Evolutionary conservation across 495 filamentous ascomycete species (phyloP), one percentile per base, ranked within the genome.

Genomic region (Podospora appendiculata): DNA sequence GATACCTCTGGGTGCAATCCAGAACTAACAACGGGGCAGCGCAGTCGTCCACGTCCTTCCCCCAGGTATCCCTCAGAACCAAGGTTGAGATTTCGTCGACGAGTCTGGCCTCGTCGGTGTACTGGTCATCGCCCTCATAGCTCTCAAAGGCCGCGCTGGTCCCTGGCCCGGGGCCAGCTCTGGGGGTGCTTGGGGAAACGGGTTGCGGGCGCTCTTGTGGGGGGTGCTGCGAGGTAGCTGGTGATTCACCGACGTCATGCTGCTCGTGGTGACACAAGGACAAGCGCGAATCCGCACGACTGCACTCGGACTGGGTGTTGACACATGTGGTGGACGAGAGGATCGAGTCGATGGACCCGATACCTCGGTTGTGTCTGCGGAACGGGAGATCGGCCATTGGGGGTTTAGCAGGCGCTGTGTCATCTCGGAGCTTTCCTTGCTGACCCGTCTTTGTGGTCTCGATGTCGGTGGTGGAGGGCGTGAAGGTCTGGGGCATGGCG

Each of bases 331-430:
- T 65, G 32, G 62, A 63, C 13, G 62, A 55, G 12, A 65, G 58
- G 49, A 65, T 57, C 32, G 62, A 65, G 53, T 65, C 62, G 47
- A 65, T 65, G 11, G 62, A 65, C 38, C 58, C 62, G 32, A 65
- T 55, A 51, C 53, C 60, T 6, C 62, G 60, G 45, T 61, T 50
- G 50, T 60, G 57, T 32, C 52, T 58, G 9, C 62, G 62, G 43
- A 63, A 60, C 3, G 57, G 32, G 14, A 50, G 33, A 32, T 52
- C 51, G 17, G 14, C 12, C 47, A 39, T 50, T 18, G 34, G 50
- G 9, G 36, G 25, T 25, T 25, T 25, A 25, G 25, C 25, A 25
- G 25, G 25, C 25, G 25, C 25, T 25, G 25, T 25, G 25, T 25
- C 25, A 25, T 25, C 25, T 25, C 25, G 25, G 25, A 5, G 25